These are phyloP conservation scores for Paracorniculantispora psalliotae DNA, from an alignment of 2,329 filamentous ascomycete species.

Conservation along the genomic window DNA sequence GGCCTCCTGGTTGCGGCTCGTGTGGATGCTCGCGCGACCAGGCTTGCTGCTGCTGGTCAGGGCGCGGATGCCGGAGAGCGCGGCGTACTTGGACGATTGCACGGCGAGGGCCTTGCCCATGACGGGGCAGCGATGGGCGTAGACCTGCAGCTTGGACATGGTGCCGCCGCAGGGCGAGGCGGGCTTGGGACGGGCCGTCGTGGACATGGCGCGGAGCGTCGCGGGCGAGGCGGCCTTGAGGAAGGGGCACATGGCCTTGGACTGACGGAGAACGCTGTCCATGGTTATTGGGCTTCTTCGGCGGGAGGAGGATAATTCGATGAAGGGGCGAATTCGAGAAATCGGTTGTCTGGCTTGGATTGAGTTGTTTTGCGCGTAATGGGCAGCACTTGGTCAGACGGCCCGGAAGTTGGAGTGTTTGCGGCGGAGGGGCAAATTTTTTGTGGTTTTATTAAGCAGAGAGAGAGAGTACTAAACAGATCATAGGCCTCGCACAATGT, in stretches of 20 bases:
- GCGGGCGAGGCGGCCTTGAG: constrained; percentile 90
- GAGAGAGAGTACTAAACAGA: not conserved
- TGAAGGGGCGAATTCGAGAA: no score
- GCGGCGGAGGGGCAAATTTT: not conserved
- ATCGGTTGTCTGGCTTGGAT: no score
- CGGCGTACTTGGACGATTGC: constrained; percentile 59
- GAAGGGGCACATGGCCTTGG: constrained; percentile 95
- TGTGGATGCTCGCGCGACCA: constrained; percentile 74
- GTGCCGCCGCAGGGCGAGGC: constrained; percentile 75
- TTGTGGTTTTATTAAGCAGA: constrained; percentile 1
- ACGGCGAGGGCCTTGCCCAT: constrained; percentile 97
- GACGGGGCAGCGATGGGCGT: constrained; percentile 91
- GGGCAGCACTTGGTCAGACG: not conserved
- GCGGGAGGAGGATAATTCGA: not conserved
- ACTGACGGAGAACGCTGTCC: constrained; percentile 93
- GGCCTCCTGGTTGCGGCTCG: constrained; percentile 70
- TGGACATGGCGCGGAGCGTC: constrained; percentile 84
- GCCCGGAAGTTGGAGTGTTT: not conserved
- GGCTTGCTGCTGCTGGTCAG: constrained; percentile 47
- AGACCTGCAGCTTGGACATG: constrained; percentile 94
- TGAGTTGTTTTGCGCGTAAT: no score
- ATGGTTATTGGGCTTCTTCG: constrained; percentile 44
- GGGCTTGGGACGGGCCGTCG: constrained; percentile 56
- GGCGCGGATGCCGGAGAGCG: constrained; percentile 46
- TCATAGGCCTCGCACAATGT: not conserved